Evolutionary conservation across 2,329 filamentous ascomycete genomes (phyloP).

Genomic region (Fusarium sp.): DNA sequence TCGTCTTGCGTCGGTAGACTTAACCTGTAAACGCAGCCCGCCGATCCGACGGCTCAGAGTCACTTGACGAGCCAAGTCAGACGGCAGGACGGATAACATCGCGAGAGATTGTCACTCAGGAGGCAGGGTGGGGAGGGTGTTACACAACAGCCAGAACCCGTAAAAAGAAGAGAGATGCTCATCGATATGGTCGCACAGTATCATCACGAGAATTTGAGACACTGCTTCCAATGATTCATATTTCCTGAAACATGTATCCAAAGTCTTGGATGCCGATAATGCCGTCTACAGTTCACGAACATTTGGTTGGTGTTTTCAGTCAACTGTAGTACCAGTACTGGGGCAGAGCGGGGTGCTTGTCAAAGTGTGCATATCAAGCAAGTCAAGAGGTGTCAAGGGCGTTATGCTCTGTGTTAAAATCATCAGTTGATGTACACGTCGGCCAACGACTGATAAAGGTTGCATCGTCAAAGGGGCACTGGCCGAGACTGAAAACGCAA

Average conservation of each 20-base stretch:
- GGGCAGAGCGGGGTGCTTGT: neutral
- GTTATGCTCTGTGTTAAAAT: conserved; percentile 22
- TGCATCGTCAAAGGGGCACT: conserved; percentile 4
- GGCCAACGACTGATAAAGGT: conserved; percentile 1
- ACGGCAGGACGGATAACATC: conserved; percentile 5
- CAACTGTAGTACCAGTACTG: neutral
- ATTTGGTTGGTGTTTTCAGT: neutral
- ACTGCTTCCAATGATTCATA: conserved; percentile 4
- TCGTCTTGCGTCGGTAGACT: neutral
- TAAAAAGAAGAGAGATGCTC: neutral
- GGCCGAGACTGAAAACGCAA: neutral
- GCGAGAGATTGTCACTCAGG: conserved; percentile 2
- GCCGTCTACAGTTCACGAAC: neutral
- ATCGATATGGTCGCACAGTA: conserved; percentile 2
- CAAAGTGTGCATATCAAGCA: neutral
- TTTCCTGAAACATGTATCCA: conserved; percentile 17
- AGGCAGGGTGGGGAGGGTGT: conserved; percentile 11
- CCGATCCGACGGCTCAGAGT: conserved; percentile 19
- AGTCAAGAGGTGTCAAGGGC: neutral
- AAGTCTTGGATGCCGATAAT: conserved; percentile 7
- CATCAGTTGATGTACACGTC: neutral
- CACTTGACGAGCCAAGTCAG: neutral
- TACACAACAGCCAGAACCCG: conserved; percentile 6
- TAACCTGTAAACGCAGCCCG: conserved; percentile 4
- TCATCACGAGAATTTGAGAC: conserved; percentile 27